Evolutionary conservation across 345 rosid species (phyloP).

Genomic region (Arabidopsis thaliana): TAIR10.1 NC_003076.8:23573001-23573500

Average conservation of each 20-base stretch:
- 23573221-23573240: constrained; percentile 63
- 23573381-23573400: constrained; percentile 63
- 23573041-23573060: constrained; percentile 80
- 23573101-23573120: constrained; percentile 77
- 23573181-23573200: constrained; percentile 71
- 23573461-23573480: constrained; percentile 72
- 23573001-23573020: constrained; percentile 69
- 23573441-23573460: constrained; percentile 72
- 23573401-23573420: constrained; percentile 66
- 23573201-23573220: constrained; percentile 72
- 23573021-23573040: constrained; percentile 56
- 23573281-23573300: constrained; percentile 50
- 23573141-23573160: constrained; percentile 72
- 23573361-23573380: constrained; percentile 55
- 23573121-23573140: constrained; percentile 69
- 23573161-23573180: constrained; percentile 67
- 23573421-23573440: constrained; percentile 51
- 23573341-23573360: constrained; percentile 58
- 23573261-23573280: constrained; percentile 79
- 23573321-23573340: constrained; percentile 63
- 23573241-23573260: constrained; percentile 75
- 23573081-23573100: constrained; percentile 61
- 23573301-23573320: constrained; percentile 68
- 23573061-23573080: constrained; percentile 50
- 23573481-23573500: constrained; percentile 66